Percentiles rank a stretch among this genome's conserved stretches.
Conservation (phyloP, 257 asterid genomes). For the Oldenlandia corymbosa region DNA sequence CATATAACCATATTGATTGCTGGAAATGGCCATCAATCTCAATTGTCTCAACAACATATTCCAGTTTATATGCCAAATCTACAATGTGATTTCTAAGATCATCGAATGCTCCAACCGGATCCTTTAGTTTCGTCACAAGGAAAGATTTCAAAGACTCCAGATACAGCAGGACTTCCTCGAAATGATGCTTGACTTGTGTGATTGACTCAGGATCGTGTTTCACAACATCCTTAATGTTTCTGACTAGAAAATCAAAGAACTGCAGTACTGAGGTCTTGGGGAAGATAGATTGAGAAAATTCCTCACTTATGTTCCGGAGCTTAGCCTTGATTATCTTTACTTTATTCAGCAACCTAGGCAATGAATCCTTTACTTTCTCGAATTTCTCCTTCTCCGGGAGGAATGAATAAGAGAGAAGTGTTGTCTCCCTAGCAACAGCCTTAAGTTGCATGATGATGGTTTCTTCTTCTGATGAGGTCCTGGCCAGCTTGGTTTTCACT, state of each 20-base stretch:
- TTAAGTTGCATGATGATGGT: background rate
- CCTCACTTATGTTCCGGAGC: background rate
- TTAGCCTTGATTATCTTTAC: background rate
- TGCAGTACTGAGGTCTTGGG: background rate
- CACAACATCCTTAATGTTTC: background rate
- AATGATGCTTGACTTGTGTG: background rate
- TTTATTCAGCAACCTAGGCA: background rate
- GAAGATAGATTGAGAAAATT: background rate
- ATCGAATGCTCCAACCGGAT: background rate
- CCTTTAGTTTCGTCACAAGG: background rate
- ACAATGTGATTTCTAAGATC: background rate
- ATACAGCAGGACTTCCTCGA: background rate
- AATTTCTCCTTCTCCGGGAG: too few relatives aligned
- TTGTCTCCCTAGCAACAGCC: background rate
- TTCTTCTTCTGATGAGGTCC: background rate
- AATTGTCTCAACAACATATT: constrained; percentile 6
- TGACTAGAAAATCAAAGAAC: background rate
- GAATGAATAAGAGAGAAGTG: background rate
- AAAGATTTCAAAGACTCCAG: background rate
- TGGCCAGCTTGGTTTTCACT: background rate
- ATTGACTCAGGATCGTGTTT: background rate
- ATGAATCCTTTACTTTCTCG: background rate
- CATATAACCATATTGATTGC: background rate
- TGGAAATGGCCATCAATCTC: background rate
- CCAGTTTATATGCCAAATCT: background rate